Evolutionary conservation across 345 rosid species (phyloP), one percentile per base, ranked within the genome.

Genomic region (Noccaea bulbosa): DNA sequence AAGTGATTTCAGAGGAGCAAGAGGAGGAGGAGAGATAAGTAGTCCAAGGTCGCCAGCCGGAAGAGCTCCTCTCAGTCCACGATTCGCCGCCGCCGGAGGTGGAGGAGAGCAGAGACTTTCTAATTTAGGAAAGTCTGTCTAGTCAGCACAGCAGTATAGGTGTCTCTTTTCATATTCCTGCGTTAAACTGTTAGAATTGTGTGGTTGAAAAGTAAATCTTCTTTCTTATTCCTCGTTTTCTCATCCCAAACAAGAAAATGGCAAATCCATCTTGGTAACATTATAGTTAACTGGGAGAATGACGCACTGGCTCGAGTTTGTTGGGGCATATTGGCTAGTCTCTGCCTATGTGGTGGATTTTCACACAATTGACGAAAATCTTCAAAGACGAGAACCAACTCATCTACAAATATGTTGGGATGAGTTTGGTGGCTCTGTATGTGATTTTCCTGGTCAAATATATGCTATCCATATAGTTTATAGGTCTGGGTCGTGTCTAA

Each of bases 11-110:
- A 76, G 75, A 83, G 68, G 67, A 51, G 86, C 75, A 27, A 76
- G 74, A 30, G 79, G 63, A 80, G 69, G 75, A 17, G 86, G 80
- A 46, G 82, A 84, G 47, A 67, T 12, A 27, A 27, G 30, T 7
- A 86, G 90, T 79, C 93, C 93, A 24, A 78, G 82, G 34, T 76
- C 69, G 1, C 75, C 78, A 5, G 75, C 77, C n/a, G 89, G 83
- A 75, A 83, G 87, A 78, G 81, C 84, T 47, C 85, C 86, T 15
- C 77, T 78, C 33, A 88, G 90, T 81, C 90, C 92, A 8, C 79
- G 82, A 49, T 52, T 14, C 32, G 4, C 59, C 2, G 24, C 24
- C 15, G 12, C 32, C 2, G 67, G 61, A 9, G 56, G 71, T 11
- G 72, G 63, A 14, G 82, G 75, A 48, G 90, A 89, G 78, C 57